A percentile compares a stretch with the other conserved stretches of the same genome.
These are phyloP conservation scores for Irpex lacteus DNA, from an alignment of 1,284 basidiomycete genomes.

Conservation along the genomic window DNA sequence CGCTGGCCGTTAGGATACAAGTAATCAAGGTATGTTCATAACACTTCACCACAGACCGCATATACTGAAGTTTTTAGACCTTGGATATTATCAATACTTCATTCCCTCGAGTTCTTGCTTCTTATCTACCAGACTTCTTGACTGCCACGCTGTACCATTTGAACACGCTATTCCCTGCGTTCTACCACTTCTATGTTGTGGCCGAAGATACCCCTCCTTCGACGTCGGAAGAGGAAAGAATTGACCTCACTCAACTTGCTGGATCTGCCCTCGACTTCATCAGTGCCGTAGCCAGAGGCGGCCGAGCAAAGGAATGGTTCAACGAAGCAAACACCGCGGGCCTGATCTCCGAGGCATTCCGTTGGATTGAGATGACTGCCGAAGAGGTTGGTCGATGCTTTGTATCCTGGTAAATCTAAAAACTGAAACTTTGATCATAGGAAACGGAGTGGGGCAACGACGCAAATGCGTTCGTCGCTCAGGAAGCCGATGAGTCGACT, in stretches of 20 bases:
- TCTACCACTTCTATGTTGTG: conserved; percentile 67
- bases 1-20: conserved; percentile 72
- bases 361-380: conserved; percentile 83
- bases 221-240: conserved; percentile 74
- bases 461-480: conserved; percentile 89
- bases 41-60: neutral
- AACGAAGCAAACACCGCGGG: conserved; percentile 48
- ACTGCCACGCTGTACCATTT: conserved; percentile 65
- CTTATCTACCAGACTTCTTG: conserved; percentile 62
- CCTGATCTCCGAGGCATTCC: conserved; percentile 62
- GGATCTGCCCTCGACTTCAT: conserved; percentile 83
- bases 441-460: conserved; percentile 91
- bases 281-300: conserved; percentile 58
- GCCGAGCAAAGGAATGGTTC: conserved; percentile 64
- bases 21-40: conserved; percentile 66
- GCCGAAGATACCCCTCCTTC: conserved; percentile 51
- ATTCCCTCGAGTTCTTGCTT: conserved; percentile 68
- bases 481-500: conserved; percentile 91
- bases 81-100: conserved; percentile 73
- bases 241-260: conserved; percentile 75
- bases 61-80: conserved; percentile 43
- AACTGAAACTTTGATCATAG: conserved; percentile 34
- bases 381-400: conserved; percentile 68
- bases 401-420: conserved; percentile 1
- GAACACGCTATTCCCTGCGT: conserved; percentile 61